Evolutionary conservation across 148 eudicot genomes (phyloP).

Genomic region (Oxyria digyna): DNA sequence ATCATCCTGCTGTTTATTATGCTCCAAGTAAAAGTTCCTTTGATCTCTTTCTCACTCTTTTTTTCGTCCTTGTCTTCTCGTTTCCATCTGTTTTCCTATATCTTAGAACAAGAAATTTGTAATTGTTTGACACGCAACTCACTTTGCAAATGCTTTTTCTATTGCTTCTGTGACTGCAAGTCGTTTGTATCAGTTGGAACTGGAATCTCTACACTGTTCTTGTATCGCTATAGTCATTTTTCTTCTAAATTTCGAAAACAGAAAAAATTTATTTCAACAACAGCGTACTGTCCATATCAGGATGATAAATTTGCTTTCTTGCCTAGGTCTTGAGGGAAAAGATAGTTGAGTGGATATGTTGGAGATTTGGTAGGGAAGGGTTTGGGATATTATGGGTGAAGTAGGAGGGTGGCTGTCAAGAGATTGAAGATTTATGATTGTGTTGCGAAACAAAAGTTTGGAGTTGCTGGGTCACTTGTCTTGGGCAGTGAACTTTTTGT

Average conservation of each 20-base stretch:
- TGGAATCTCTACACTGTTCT: background rate
- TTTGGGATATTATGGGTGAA: background rate
- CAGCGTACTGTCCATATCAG: background rate
- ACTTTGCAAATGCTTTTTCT: background rate
- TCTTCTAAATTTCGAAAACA: background rate
- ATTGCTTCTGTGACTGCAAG: background rate
- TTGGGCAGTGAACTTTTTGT: background rate
- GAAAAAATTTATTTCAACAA: background rate
- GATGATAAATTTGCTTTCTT: background rate
- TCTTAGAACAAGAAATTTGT: background rate
- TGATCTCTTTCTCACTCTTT: constrained; percentile 1
- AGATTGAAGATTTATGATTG: background rate
- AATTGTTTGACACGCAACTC: background rate
- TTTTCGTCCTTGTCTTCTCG: background rate
- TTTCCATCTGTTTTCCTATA: background rate
- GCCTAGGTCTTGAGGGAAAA: background rate
- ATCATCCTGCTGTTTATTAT: background rate
- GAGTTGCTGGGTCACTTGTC: background rate
- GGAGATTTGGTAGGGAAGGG: background rate
- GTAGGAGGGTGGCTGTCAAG: background rate
- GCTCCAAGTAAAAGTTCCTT: background rate
- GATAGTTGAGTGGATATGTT: background rate
- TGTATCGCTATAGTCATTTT: background rate
- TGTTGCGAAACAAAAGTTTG: background rate
- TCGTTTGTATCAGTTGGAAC: background rate